A percentile compares a stretch with the other conserved stretches of the same genome.
Evolutionary conservation across 192 early-diverging fungal genomes (phyloP).

Genomic region (Gamsiella multidivaricata): DNA sequence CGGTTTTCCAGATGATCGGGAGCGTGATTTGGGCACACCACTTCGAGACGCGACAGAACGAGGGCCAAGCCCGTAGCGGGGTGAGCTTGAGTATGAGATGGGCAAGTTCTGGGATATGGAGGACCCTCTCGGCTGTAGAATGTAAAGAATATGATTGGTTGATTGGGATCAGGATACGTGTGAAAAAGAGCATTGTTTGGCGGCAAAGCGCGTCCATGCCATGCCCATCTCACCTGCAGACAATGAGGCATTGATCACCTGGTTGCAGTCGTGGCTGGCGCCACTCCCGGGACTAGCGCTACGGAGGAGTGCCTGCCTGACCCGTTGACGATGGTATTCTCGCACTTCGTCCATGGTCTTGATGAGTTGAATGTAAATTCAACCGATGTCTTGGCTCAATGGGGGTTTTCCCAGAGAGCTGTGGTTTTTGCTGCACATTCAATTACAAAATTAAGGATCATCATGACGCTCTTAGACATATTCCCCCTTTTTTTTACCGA

Average conservation of each 20-base stretch:
- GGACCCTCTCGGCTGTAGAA: not conserved
- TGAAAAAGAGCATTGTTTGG: not conserved
- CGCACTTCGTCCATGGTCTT: constrained; percentile 13
- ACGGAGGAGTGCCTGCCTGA: too few species aligned
- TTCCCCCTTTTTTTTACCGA: not conserved
- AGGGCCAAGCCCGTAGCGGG: not conserved
- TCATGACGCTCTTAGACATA: too few species aligned
- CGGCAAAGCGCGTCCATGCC: too few species aligned
- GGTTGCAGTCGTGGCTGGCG: too few species aligned
- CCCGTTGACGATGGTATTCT: constrained; percentile 7
- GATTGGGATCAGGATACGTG: not conserved
- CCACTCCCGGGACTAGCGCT: too few species aligned
- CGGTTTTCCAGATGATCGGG: constrained; percentile 14
- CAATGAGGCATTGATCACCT: too few species aligned
- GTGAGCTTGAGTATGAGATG: not conserved
- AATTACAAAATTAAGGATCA: too few species aligned
- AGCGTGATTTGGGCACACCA: not conserved
- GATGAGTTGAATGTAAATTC: too few species aligned
- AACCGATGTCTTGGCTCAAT: too few species aligned
- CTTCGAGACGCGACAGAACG: constrained; percentile 10
- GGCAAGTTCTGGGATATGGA: constrained; percentile 13
- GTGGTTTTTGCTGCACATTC: too few species aligned
- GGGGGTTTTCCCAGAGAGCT: too few species aligned
- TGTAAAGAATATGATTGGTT: not conserved
- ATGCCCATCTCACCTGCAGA: too few species aligned